A percentile compares a stretch with the other conserved stretches of the same genome.
Evolutionary conservation across 306 rosid genomes (phyloP).

Genomic region (Prunus mira): DNA sequence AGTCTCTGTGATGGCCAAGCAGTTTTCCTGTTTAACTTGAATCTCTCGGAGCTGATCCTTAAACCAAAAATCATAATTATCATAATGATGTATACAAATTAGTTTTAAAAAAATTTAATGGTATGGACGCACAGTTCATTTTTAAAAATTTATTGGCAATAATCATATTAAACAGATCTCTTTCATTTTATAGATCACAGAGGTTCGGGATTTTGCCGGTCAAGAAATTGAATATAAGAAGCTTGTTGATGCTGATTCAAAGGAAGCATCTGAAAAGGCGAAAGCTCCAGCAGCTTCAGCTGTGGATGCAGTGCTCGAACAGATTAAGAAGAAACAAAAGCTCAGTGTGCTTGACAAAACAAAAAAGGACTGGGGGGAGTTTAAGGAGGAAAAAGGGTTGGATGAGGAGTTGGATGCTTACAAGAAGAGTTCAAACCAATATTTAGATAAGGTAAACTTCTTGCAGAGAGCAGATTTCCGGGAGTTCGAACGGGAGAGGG

Average conservation of each 20-base stretch:
- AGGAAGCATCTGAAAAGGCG: slow-evolving; percentile 69
- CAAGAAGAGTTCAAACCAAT: slow-evolving; percentile 96
- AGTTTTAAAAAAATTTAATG: neutral
- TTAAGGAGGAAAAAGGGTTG: slow-evolving; percentile 77
- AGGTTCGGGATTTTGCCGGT: slow-evolving; percentile 96
- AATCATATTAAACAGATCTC: slow-evolving; percentile 9
- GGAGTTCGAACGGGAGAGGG: slow-evolving; percentile 96
- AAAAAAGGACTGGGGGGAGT: slow-evolving; percentile 97
- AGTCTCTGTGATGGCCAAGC: neutral
- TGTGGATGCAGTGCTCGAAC: slow-evolving; percentile 85
- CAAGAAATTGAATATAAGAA: slow-evolving; percentile 82
- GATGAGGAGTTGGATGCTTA: slow-evolving; percentile 91
- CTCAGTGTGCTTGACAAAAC: slow-evolving; percentile 98
- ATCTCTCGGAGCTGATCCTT: slow-evolving; percentile 1
- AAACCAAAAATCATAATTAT: neutral
- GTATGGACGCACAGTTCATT: neutral
- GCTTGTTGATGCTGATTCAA: slow-evolving; percentile 82
- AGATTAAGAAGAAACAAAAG: slow-evolving; percentile 88
- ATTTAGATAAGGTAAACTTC: slow-evolving; percentile 82
- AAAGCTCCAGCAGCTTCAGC: slow-evolving; percentile 75
- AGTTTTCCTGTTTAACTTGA: neutral
- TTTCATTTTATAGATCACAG: slow-evolving; percentile 61
- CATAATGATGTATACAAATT: neutral
- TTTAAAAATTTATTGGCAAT: slow-evolving; percentile 2
- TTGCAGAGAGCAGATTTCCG: slow-evolving; percentile 93